A percentile compares a stretch with the other conserved stretches of the same genome.
Evolutionary conservation across 2,329 filamentous ascomycete species (phyloP).

Genomic region (Monosporascus sp.): DNA sequence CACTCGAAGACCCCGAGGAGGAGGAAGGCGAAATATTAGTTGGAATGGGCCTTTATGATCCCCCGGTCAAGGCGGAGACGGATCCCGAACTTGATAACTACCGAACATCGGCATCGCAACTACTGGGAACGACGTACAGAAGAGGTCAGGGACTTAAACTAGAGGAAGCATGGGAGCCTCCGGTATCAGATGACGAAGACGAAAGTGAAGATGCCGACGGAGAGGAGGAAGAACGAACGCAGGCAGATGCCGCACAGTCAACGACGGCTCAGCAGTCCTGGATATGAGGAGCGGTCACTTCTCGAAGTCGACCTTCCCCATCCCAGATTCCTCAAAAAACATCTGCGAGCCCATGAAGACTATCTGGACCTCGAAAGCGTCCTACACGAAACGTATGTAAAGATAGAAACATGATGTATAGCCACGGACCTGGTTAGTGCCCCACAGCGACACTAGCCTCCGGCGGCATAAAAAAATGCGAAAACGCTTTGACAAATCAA

Average conservation of each 20-base stretch:
- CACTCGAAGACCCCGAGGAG: constrained; percentile 42
- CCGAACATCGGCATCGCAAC: constrained; percentile 45
- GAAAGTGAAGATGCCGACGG: constrained; percentile 42
- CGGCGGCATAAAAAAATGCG: no score
- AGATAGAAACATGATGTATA: neutral
- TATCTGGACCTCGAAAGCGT: constrained; percentile 2
- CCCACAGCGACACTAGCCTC: neutral
- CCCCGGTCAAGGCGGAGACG: constrained; percentile 51
- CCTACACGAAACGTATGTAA: neutral
- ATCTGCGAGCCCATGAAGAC: constrained; percentile 12
- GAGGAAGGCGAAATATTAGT: constrained; percentile 66
- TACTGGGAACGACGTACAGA: constrained; percentile 46
- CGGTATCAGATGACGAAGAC: constrained; percentile 51
- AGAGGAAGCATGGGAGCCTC: constrained; percentile 73
- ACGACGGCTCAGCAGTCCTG: constrained; percentile 20
- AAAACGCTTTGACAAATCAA: no score
- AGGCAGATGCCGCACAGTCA: constrained; percentile 24
- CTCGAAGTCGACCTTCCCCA: neutral
- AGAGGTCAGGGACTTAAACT: constrained; percentile 72
- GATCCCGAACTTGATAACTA: constrained; percentile 50
- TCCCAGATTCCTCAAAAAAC: neutral
- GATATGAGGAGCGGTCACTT: constrained; percentile 10
- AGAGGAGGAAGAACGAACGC: constrained; percentile 29
- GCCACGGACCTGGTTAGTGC: neutral
- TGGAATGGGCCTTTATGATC: constrained; percentile 78